Percentiles rank a stretch among this genome's conserved stretches.
Conservation (phyloP, 2,329 filamentous ascomycete genomes). For the Exophiala sideris region DNA sequence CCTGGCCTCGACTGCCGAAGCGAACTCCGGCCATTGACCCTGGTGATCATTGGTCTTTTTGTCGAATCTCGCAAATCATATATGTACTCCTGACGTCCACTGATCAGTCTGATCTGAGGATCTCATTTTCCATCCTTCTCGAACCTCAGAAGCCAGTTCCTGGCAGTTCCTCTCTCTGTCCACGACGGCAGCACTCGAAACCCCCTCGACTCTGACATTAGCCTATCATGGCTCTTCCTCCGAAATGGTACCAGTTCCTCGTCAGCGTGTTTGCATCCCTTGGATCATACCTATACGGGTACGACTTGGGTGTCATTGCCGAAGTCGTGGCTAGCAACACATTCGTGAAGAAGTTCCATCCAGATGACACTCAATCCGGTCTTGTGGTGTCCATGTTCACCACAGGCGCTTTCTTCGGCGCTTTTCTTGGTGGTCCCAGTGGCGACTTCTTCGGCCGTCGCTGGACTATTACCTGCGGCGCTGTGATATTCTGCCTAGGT, state of each 20-base stretch:
- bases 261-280: conserved; percentile 58
- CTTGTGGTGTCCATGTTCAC: conserved; percentile 77
- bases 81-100: conserved; percentile 3
- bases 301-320: conserved; percentile 60
- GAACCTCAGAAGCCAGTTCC: neutral
- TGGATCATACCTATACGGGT: conserved; percentile 57
- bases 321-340: conserved; percentile 49
- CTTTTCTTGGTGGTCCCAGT: conserved; percentile 59
- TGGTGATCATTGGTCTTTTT: neutral
- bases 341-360: conserved; percentile 34
- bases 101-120: neutral
- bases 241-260: conserved; percentile 60
- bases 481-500: conserved; percentile 67
- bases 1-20: neutral
- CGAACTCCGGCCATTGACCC: neutral
- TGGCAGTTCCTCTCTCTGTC: neutral
- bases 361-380: conserved; percentile 45
- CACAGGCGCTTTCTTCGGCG: conserved; percentile 69
- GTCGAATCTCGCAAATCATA: neutral
- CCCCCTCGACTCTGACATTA: neutral
- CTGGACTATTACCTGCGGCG: conserved; percentile 68
- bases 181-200: neutral
- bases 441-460: conserved; percentile 67
- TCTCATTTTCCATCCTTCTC: neutral
- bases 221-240: conserved; percentile 50